Base-by-base conservation (phyloP, 805 yeast genomes). In the Debaryomyces tyrocola region DNA sequence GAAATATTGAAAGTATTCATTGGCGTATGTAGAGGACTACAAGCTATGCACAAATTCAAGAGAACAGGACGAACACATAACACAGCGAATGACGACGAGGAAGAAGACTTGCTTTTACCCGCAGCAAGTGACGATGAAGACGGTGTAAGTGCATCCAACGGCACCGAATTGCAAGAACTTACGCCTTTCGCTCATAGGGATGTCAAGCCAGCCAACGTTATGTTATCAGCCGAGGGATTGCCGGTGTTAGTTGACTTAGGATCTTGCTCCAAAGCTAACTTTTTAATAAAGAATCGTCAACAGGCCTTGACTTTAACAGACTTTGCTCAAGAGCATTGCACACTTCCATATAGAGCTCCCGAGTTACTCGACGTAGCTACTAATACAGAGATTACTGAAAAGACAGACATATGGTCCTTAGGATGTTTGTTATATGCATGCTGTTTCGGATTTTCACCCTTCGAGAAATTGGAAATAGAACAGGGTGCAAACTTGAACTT, bases 201-300 rank as follows among this genome's bases (percentile, higher is more conserved):
- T 62, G 69, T 91, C 46, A 91, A 89, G 60, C 97, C 97, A 0
- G 95, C 94, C 2, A 91, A 89, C 59, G 80, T 90, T 14, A 85
- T 91, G 91, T 67, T 90, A 4, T 76, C 87, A 0, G 78, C 82
- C 37, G 86, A 83, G 49, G 90, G 89, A 2, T 62, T 78, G 11
- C 95, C 96, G 0, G 90, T 91, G 6, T 69, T 92, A 37, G 84
- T 87, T 55, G 97, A 92, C 60, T 69, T 91, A 46, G 96, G 97
- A 6, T 85, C 94, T 6, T 84, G 92, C 57, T 66, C 83, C 4
- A 77, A 72, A 47, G 92, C 95, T 0, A 69, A 84, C 4, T 58
- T 80, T 2, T 56, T 66, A 2, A 74, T 86, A 2, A 71, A 71
- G 17, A 74, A 82, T 0, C 75, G 92, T 43, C 84, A 82, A 33